A percentile compares a stretch with the other conserved stretches of the same genome.
These are phyloP conservation scores for Pestalotiopsis sp. DNA, from an alignment of 2,329 filamentous ascomycete genomes.

Conservation along the genomic window DNA sequence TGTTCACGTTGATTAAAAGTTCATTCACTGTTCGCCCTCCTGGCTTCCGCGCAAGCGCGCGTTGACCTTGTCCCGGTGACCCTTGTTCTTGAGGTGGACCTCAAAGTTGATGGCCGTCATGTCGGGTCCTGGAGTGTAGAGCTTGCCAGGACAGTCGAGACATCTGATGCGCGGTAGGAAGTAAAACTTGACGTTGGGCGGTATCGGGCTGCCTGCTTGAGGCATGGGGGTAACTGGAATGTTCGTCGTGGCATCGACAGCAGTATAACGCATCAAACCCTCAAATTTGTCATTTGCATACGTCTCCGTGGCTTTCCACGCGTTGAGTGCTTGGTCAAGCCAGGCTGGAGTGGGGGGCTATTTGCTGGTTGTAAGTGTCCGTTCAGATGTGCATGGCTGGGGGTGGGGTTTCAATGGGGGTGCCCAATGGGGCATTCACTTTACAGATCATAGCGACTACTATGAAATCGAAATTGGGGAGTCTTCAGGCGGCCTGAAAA, in stretches of 20 bases:
- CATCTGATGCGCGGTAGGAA: conserved; percentile 90
- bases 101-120: conserved; percentile 89
- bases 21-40: background rate
- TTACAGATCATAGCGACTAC: conserved; percentile 32
- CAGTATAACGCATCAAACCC: conserved; percentile 86
- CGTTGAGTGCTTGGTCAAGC: conserved; percentile 74
- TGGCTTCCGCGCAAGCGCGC: conserved; percentile 10
- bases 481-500: conserved; percentile 16
- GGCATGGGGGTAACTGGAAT: conserved; percentile 56
- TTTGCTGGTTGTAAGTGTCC: conserved; percentile 23
- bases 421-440: background rate
- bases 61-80: conserved; percentile 74
- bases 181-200: conserved; percentile 71
- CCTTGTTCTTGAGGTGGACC: conserved; percentile 83
- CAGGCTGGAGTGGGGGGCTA: conserved; percentile 86
- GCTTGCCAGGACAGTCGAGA: conserved; percentile 87
- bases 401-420: background rate
- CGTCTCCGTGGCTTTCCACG: conserved; percentile 59
- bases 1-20: background rate
- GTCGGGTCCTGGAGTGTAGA: conserved; percentile 88
- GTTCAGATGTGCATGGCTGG: background rate
- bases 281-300: conserved; percentile 87
- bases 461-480: conserved; percentile 32
- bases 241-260: conserved; percentile 73
- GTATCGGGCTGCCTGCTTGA: conserved; percentile 46